Evolutionary conservation across 2,329 filamentous ascomycete species (phyloP).

Genomic region (Exutisphaerella laricina): DNA sequence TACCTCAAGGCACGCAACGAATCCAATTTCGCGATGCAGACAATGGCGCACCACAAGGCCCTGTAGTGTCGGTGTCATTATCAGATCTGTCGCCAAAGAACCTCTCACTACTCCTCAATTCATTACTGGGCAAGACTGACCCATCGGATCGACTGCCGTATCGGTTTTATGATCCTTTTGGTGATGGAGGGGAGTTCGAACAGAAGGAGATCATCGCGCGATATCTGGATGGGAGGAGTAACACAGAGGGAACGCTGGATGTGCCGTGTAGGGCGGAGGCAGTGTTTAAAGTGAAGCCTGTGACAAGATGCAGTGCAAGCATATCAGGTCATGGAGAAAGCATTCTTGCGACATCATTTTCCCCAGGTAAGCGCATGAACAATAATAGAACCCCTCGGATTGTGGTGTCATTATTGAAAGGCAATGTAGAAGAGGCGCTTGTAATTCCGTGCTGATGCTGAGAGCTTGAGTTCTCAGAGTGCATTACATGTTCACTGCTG

Average conservation of each 20-base stretch:
- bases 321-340: slow-evolving; percentile 90
- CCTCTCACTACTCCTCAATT: slow-evolving; percentile 79
- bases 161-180: slow-evolving; percentile 52
- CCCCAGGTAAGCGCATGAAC: no score
- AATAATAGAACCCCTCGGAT: no score
- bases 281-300: slow-evolving; percentile 86
- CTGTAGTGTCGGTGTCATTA: slow-evolving; percentile 68
- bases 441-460: no score
- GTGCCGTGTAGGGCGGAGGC: slow-evolving; percentile 74
- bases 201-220: slow-evolving; percentile 36
- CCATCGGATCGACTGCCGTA: slow-evolving; percentile 59
- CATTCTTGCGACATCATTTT: slow-evolving; percentile 82
- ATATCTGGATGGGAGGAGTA: slow-evolving; percentile 43
- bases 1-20: slow-evolving; percentile 60
- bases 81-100: slow-evolving; percentile 85
- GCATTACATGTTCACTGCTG: no score
- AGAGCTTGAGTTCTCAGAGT: no score
- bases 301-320: slow-evolving; percentile 80
- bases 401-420: no score
- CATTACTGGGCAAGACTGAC: slow-evolving; percentile 62
- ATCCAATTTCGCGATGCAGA: slow-evolving; percentile 85
- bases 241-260: slow-evolving; percentile 56
- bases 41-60: slow-evolving; percentile 61
- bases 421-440: no score
- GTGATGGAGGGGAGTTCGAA: slow-evolving; percentile 40